phyloP scores from a whole-genome alignment of 2,329 filamentous ascomycete genomes.

The Penicillium sp. region DNA sequence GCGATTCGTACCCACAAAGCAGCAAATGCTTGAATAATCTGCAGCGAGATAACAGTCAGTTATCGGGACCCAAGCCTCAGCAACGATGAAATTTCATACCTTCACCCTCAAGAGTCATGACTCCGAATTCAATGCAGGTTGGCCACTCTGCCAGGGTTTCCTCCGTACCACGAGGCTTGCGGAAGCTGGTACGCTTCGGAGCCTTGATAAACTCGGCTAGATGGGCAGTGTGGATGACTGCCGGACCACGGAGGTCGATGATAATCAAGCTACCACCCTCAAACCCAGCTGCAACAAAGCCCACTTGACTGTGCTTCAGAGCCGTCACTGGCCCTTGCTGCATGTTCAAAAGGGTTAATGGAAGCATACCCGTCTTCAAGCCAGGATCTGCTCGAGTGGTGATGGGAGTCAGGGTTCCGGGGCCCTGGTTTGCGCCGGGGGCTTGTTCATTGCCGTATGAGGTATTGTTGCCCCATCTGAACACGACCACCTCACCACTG shows the following conservation, averaged over 20 bases:
- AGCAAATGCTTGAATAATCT: conserved; percentile 89
- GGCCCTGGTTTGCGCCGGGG: conserved; percentile 57
- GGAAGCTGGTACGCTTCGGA: conserved; percentile 75
- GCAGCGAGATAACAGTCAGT: conserved; percentile 26
- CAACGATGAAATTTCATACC: conserved; percentile 41
- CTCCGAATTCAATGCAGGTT: conserved; percentile 83
- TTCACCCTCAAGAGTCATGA: conserved; percentile 91
- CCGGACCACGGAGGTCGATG: conserved; percentile 84
- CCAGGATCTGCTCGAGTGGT: conserved; percentile 68
- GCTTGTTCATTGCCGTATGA: conserved; percentile 66
- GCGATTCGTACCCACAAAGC: conserved; percentile 84
- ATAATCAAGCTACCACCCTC: conserved; percentile 78
- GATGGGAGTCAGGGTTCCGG: conserved; percentile 74
- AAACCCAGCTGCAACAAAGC: conserved; percentile 85
- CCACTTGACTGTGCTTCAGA: conserved; percentile 83
- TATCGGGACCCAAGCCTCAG: not conserved
- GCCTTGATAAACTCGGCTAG: conserved; percentile 72
- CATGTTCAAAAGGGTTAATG: conserved; percentile 79
- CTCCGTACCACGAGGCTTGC: conserved; percentile 54
- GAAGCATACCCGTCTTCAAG: conserved; percentile 78
- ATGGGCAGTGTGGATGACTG: conserved; percentile 75
- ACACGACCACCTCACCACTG: conserved; percentile 83
- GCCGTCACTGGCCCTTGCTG: conserved; percentile 78
- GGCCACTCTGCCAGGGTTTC: conserved; percentile 68
- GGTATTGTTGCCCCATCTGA: conserved; percentile 82